phyloP scores from a whole-genome alignment of 2,329 filamentous ascomycete genomes.

The Gremmenia infestans region DNA sequence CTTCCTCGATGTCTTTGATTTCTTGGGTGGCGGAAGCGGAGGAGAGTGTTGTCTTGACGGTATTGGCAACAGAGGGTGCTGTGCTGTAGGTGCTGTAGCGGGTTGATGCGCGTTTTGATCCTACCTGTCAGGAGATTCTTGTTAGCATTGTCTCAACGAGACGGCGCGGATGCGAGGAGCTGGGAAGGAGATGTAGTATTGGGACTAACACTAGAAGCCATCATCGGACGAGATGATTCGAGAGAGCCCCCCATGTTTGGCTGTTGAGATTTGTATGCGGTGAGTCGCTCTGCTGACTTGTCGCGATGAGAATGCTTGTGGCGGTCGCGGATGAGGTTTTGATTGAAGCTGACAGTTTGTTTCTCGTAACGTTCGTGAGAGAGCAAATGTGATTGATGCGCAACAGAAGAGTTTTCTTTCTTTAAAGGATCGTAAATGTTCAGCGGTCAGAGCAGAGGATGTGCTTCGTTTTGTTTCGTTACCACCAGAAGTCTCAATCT shows the following conservation, averaged over 20 bases:
- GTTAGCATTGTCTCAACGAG: conserved; percentile 12
- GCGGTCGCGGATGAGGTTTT: not conserved
- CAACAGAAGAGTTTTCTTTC: no score
- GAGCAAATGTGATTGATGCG: not conserved
- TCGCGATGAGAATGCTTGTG: not conserved
- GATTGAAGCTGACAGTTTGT: not conserved
- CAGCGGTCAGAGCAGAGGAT: no score
- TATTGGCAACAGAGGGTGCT: conserved; percentile 41
- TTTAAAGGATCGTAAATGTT: no score
- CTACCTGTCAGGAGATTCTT: conserved; percentile 27
- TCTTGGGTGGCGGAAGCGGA: conserved; percentile 31
- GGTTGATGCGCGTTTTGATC: conserved; percentile 45
- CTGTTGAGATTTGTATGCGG: not conserved
- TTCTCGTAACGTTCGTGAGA: not conserved
- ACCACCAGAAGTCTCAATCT: no score
- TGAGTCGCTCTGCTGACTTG: not conserved
- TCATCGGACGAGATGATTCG: conserved; percentile 51
- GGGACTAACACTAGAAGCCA: conserved; percentile 46
- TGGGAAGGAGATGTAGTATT: conserved; percentile 10
- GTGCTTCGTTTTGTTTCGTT: no score
- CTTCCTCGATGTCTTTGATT: conserved; percentile 60
- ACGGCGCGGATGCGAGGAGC: not conserved
- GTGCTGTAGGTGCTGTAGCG: conserved; percentile 49
- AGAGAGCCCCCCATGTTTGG: conserved; percentile 39
- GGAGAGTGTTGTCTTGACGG: conserved; percentile 26